These are phyloP conservation scores for Penicillium psychrosexuale DNA, from an alignment of 2,329 filamentous ascomycete species.

Conservation along the genomic window DNA sequence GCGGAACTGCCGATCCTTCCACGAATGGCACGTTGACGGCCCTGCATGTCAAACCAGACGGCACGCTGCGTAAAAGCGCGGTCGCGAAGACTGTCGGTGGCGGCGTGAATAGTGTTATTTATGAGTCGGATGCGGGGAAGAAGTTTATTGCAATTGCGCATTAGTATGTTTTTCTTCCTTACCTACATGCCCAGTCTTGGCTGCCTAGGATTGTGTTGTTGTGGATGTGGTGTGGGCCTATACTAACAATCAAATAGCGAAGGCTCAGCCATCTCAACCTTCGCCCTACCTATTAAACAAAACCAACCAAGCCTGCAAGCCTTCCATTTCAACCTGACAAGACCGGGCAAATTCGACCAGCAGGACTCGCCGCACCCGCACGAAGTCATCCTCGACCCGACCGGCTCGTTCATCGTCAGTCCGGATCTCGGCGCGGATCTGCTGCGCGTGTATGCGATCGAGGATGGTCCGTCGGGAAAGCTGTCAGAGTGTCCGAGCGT, in stretches of 20 bases:
- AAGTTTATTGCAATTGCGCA: constrained; percentile 39
- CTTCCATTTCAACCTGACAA: constrained; percentile 41
- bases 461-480: constrained; percentile 41
- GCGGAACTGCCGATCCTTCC: constrained; percentile 20
- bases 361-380: constrained; percentile 63
- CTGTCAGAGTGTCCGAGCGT: constrained; percentile 47
- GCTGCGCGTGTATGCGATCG: constrained; percentile 58
- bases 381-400: constrained; percentile 63
- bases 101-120: constrained; percentile 37
- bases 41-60: constrained; percentile 19
- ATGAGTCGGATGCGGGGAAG: constrained; percentile 20
- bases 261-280: constrained; percentile 35
- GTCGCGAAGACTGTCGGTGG: constrained; percentile 26
- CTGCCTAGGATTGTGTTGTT: background rate
- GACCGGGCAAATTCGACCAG: constrained; percentile 42
- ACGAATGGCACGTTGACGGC: constrained; percentile 32
- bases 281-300: constrained; percentile 26
- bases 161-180: constrained; percentile 29
- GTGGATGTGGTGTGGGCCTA: background rate
- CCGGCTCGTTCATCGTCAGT: constrained; percentile 59
- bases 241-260: constrained; percentile 20
- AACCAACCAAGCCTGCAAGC: constrained; percentile 32
- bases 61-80: constrained; percentile 22
- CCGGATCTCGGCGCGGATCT: constrained; percentile 66
- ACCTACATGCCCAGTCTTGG: background rate